A percentile compares a stretch with the other conserved stretches of the same genome.
These are phyloP conservation scores for Rutstroemia sp. DNA, from an alignment of 2,329 filamentous ascomycete species.

Conservation along the genomic window DNA sequence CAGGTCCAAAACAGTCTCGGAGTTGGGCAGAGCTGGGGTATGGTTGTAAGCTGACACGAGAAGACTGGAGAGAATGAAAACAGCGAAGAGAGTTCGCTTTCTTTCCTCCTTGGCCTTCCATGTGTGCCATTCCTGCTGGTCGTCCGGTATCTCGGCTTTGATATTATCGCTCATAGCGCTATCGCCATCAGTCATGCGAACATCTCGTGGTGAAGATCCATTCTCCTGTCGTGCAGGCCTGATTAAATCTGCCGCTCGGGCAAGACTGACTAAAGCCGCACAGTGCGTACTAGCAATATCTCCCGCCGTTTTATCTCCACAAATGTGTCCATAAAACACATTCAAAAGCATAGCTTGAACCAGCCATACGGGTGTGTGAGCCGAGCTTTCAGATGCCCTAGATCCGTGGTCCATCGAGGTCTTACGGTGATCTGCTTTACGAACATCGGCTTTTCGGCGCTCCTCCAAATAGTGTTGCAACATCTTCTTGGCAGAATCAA, in stretches of 20 bases:
- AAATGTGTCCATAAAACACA: conserved; percentile 92
- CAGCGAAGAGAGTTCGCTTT: conserved; percentile 84
- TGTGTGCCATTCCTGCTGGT: conserved; percentile 73
- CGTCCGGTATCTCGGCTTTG: conserved; percentile 38
- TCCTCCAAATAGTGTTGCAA: conserved; percentile 91
- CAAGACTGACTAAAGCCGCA: conserved; percentile 82
- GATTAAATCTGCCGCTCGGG: conserved; percentile 76
- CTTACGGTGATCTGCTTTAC: conserved; percentile 51
- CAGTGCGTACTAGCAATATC: conserved; percentile 92
- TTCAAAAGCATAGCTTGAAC: conserved; percentile 96
- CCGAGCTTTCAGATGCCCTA: conserved; percentile 48
- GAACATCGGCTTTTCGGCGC: conserved; percentile 75
- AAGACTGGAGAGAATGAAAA: conserved; percentile 87
- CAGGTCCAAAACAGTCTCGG: conserved; percentile 80
- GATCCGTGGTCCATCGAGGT: conserved; percentile 41
- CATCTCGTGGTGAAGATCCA: conserved; percentile 32
- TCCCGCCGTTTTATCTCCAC: conserved; percentile 81
- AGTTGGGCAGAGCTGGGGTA: conserved; percentile 83
- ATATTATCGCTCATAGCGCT: conserved; percentile 43
- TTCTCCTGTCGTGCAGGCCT: conserved; percentile 33
- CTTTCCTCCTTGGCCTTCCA: conserved; percentile 89
- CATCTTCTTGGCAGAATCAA: conserved; percentile 92
- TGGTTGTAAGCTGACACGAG: conserved; percentile 91
- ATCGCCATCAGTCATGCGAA: conserved; percentile 44
- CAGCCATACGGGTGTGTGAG: conserved; percentile 83